Conservation (phyloP, 805 yeast species). For the Wickerhamiella bombiphila region DNA sequence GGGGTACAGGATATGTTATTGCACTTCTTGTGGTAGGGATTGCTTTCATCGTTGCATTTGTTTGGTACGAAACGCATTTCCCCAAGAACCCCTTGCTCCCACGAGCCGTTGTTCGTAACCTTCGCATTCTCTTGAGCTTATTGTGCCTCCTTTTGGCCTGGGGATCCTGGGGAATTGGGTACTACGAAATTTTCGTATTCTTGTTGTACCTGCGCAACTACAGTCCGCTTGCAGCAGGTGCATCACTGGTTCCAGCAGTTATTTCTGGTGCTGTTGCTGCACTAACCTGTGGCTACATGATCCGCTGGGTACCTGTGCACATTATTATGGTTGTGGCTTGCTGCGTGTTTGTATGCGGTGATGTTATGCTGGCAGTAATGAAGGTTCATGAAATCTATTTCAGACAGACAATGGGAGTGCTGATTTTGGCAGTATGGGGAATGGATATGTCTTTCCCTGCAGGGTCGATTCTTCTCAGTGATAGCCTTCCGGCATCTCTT, state of each 20-base stretch:
- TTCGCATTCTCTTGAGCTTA: constrained; percentile 20
- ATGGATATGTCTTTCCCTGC: constrained; percentile 74
- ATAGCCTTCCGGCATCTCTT: constrained; percentile 41
- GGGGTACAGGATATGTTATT: constrained; percentile 45
- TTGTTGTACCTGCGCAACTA: constrained; percentile 35
- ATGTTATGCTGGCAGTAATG: constrained; percentile 10
- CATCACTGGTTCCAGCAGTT: constrained; percentile 32
- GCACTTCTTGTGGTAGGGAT: constrained; percentile 44
- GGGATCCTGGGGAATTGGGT: constrained; percentile 34
- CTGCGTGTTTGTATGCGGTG: constrained; percentile 32
- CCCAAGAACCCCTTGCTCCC: constrained; percentile 51
- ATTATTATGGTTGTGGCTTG: constrained; percentile 37
- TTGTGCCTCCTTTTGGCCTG: constrained; percentile 30
- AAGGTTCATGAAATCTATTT: constrained; percentile 50
- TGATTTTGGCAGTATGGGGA: constrained; percentile 48
- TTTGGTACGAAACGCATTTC: constrained; percentile 28
- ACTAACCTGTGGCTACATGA: constrained; percentile 33
- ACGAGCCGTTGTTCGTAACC: constrained; percentile 31
- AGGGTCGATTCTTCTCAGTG: constrained; percentile 47
- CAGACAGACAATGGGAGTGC: constrained; percentile 40
- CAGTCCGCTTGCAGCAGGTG: constrained; percentile 33
- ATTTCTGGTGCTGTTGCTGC: constrained; percentile 48
- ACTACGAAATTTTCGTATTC: constrained; percentile 45
- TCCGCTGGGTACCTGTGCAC: constrained; percentile 36
- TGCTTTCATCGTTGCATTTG: constrained; percentile 29